Percentiles rank a stretch among this genome's conserved stretches.
Conservation (phyloP, 2,329 filamentous ascomycete species). For the Claviceps fusiformis region DNA sequence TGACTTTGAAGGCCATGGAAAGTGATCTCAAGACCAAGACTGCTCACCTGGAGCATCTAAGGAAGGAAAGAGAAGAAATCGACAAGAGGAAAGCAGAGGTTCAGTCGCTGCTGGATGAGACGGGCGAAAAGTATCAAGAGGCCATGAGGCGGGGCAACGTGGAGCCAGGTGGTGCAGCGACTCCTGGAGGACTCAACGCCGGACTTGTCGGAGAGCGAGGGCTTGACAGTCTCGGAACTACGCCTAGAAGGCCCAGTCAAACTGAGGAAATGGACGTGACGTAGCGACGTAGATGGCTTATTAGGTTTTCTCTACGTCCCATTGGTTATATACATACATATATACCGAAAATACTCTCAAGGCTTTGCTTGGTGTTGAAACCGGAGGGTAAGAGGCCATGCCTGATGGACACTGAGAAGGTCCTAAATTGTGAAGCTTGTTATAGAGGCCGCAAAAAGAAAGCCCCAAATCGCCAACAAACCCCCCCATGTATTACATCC, state of each 20-base stretch:
- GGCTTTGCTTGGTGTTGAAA: too few relatives aligned
- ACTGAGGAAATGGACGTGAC: slow-evolving; percentile 9
- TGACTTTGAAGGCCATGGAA: slow-evolving; percentile 50
- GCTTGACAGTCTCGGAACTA: slow-evolving; percentile 22
- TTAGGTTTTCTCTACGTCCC: not conserved
- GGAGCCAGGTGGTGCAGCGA: slow-evolving; percentile 1
- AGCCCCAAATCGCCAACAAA: too few relatives aligned
- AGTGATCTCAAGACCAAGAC: slow-evolving; percentile 45
- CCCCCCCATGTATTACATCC: too few relatives aligned
- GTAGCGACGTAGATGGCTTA: not conserved
- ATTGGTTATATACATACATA: not conserved
- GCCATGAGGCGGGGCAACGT: slow-evolving; percentile 22
- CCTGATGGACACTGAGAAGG: too few relatives aligned
- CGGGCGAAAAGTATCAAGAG: slow-evolving; percentile 50
- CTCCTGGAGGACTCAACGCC: not conserved
- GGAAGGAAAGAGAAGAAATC: slow-evolving; percentile 55
- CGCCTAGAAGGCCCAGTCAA: slow-evolving; percentile 14
- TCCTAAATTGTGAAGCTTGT: too few relatives aligned
- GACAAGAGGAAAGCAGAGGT: slow-evolving; percentile 61
- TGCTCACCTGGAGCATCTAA: slow-evolving; percentile 50
- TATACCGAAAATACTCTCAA: not conserved
- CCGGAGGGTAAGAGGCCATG: too few relatives aligned
- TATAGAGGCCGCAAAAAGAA: too few relatives aligned
- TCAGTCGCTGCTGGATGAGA: slow-evolving; percentile 66
- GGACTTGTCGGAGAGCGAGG: slow-evolving; percentile 20